phyloP scores from a whole-genome alignment of 2,329 filamentous ascomycete genomes.

The Coniosporium tulheliwenetii region DNA sequence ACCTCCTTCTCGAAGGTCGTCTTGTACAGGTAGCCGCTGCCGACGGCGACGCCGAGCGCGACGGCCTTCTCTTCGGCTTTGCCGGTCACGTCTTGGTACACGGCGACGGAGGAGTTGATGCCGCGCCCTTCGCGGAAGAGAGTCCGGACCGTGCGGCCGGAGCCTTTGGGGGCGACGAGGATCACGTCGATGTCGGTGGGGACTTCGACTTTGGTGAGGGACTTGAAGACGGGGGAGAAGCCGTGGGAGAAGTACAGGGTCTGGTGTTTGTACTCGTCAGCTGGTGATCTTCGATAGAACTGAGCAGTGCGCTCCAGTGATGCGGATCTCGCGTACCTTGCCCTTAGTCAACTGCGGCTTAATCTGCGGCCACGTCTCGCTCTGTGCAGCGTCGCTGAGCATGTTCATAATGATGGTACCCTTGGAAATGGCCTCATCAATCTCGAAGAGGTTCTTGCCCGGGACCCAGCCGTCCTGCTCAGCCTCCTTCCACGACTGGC shows the following conservation, averaged over 20 bases:
- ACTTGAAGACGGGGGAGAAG: slow-evolving; percentile 99
- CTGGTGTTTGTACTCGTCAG: slow-evolving; percentile 28
- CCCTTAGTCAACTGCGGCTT: slow-evolving; percentile 98
- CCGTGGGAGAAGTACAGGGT: slow-evolving; percentile 99
- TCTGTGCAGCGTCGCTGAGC: slow-evolving; percentile 92
- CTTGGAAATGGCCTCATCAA: slow-evolving; percentile 86
- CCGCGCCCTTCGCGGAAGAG: slow-evolving; percentile 98
- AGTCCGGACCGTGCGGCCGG: slow-evolving; percentile 92
- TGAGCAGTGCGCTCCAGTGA: neutral
- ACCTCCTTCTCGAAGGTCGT: slow-evolving; percentile 99
- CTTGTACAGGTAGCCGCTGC: slow-evolving; percentile 98
- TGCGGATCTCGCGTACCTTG: slow-evolving; percentile 50
- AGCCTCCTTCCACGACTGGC: slow-evolving; percentile 96
- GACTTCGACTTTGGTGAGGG: slow-evolving; percentile 96
- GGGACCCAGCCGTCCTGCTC: slow-evolving; percentile 94
- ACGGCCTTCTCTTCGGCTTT: slow-evolving; percentile 97
- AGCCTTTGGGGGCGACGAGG: slow-evolving; percentile 98
- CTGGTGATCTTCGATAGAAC: slow-evolving; percentile 8
- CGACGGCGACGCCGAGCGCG: slow-evolving; percentile 91
- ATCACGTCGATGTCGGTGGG: slow-evolving; percentile 96
- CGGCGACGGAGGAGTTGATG: slow-evolving; percentile 98
- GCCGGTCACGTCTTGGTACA: slow-evolving; percentile 96
- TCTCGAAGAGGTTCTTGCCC: slow-evolving; percentile 97
- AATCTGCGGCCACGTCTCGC: slow-evolving; percentile 95
- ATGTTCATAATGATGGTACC: slow-evolving; percentile 99